These are phyloP conservation scores for Pinus taeda DNA, from an alignment of 75 land plant genomes.

Conservation along the genomic window DNA sequence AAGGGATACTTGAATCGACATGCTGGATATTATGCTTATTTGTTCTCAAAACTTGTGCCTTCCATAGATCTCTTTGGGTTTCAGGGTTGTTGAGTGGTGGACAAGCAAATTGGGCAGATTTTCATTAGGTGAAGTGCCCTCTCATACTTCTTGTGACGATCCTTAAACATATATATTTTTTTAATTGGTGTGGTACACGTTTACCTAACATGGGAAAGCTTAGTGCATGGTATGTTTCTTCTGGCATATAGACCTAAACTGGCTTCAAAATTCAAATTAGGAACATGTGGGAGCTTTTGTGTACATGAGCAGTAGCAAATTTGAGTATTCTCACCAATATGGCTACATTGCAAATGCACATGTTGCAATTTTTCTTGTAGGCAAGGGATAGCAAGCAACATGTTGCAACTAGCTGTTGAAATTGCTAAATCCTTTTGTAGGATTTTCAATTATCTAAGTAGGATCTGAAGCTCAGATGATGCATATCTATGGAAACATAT, in stretches of 20 bases:
- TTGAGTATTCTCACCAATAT: conserved; percentile 20
- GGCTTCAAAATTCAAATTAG: not conserved
- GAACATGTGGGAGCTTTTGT: not conserved
- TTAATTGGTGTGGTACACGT: not conserved
- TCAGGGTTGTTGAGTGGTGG: too few species aligned
- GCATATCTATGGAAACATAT: not conserved
- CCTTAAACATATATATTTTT: conserved; percentile 4
- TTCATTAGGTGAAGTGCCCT: too few species aligned
- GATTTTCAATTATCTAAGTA: not conserved
- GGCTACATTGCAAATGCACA: conserved; percentile 77
- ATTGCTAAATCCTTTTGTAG: conserved; percentile 38
- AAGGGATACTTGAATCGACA: too few species aligned
- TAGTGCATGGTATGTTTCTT: not conserved
- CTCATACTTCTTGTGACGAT: too few species aligned
- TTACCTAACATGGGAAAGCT: not conserved
- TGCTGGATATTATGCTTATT: too few species aligned
- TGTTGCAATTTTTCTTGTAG: conserved; percentile 71
- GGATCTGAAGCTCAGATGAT: not conserved
- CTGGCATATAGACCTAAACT: not conserved
- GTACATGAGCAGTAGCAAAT: conserved; percentile 18
- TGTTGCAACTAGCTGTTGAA: conserved; percentile 51
- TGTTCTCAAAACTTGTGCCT: too few species aligned
- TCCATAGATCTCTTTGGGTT: too few species aligned
- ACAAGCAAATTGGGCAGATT: too few species aligned
- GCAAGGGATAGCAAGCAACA: conserved; percentile 58